Evolutionary conservation across 176 grass and related monocot genomes (phyloP).

Genomic region (Oryza glumipatula): DNA sequence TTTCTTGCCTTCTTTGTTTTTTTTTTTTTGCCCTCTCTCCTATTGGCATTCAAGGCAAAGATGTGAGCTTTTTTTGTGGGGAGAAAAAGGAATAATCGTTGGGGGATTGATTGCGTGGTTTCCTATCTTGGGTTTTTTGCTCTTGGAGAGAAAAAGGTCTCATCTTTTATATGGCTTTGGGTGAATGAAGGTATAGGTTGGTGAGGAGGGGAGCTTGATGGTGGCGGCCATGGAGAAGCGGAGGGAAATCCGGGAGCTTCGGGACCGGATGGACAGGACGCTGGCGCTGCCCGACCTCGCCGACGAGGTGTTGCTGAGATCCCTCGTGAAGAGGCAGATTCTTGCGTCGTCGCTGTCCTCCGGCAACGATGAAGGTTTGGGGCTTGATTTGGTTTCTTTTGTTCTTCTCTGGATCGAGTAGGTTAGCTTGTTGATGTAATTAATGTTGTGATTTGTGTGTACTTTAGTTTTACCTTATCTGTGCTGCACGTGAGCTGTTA

Average conservation of each 20-base stretch:
- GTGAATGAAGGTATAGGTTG: not conserved
- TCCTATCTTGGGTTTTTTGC: not conserved
- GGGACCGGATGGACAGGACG: constrained; percentile 66
- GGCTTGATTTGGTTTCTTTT: not conserved
- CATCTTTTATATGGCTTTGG: not conserved
- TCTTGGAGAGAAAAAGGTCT: not conserved
- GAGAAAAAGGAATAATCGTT: not conserved
- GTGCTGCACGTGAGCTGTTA: not conserved
- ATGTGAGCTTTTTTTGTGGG: not conserved
- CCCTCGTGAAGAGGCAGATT: constrained; percentile 75
- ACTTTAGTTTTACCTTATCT: constrained; percentile 1
- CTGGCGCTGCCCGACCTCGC: constrained; percentile 68
- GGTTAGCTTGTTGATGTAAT: not conserved
- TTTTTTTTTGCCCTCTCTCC: not conserved
- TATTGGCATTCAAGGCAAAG: not conserved
- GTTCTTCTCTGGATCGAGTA: constrained; percentile 4
- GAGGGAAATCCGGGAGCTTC: constrained; percentile 60
- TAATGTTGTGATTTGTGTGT: constrained; percentile 27
- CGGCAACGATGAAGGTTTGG: constrained; percentile 30
- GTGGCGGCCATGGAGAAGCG: constrained; percentile 66
- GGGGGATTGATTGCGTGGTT: not conserved
- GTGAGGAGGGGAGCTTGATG: not conserved
- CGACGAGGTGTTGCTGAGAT: constrained; percentile 58
- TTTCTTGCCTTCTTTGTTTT: not conserved
- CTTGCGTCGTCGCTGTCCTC: constrained; percentile 28